These are phyloP conservation scores for Sarocladium oryzae DNA, from an alignment of 2,329 filamentous ascomycete genomes.

Conservation along the genomic window DNA sequence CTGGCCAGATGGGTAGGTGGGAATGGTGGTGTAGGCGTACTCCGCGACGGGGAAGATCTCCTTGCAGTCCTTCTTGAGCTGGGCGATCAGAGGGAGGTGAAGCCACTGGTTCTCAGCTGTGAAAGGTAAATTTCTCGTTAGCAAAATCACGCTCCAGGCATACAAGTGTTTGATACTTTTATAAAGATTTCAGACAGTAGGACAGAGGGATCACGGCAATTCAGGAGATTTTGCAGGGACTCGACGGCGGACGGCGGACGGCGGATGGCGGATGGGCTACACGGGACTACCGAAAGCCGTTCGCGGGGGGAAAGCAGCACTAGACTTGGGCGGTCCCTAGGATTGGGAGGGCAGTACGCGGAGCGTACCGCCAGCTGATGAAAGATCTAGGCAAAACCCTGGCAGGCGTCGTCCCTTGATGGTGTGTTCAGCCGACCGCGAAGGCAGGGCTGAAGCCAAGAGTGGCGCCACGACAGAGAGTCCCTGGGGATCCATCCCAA, in stretches of 20 bases:
- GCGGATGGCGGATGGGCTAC: constrained; percentile 14
- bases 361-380: constrained; percentile 1
- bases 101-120: constrained; percentile 99
- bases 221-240: not conserved
- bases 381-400: constrained; percentile 5
- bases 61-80: constrained; percentile 94
- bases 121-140: constrained; percentile 7
- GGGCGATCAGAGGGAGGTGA: constrained; percentile 84
- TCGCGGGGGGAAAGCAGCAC: constrained; percentile 30
- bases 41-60: constrained; percentile 96
- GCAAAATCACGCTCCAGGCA: not conserved
- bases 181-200: constrained; percentile 2
- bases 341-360: not conserved
- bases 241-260: not conserved
- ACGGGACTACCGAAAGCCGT: constrained; percentile 30
- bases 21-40: constrained; percentile 99
- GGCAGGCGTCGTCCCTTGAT: not conserved
- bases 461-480: constrained; percentile 4
- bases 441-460: not conserved
- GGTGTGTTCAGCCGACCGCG: not conserved
- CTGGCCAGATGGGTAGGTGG: constrained; percentile 97
- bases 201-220: constrained; percentile 6
- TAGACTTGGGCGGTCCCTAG: constrained; percentile 31
- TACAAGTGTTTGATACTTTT: not conserved
- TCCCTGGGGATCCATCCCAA: constrained; percentile 10